A percentile compares a stretch with the other conserved stretches of the same genome.
phyloP scores from a whole-genome alignment of 2,329 filamentous ascomycete genomes.

The Verticillium nubilum region DNA sequence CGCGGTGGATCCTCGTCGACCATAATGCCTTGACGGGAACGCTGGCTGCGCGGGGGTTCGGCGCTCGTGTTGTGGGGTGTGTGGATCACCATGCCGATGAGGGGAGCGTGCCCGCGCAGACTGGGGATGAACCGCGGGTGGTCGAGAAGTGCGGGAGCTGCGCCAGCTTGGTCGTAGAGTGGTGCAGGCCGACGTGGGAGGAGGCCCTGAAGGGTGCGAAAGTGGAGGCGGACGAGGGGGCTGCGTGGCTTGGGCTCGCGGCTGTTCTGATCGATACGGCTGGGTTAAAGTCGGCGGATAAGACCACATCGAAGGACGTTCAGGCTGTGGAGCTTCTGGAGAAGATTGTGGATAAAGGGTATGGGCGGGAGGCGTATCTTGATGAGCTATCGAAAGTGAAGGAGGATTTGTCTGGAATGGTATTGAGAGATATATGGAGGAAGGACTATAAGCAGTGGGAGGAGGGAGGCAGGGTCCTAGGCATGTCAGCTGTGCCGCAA shows the following conservation, averaged over 20 bases:
- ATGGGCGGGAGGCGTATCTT: conserved; percentile 46
- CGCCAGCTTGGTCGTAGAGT: conserved; percentile 61
- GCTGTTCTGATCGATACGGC: conserved; percentile 70
- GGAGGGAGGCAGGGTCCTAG: conserved; percentile 50
- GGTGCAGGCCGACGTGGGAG: conserved; percentile 54
- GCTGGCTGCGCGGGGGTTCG: conserved; percentile 46
- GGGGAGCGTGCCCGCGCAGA: conserved; percentile 38
- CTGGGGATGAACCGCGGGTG: conserved; percentile 48
- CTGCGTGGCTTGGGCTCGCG: conserved; percentile 63
- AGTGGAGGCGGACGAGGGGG: conserved; percentile 42
- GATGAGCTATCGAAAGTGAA: conserved; percentile 58
- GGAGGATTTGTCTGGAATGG: conserved; percentile 56
- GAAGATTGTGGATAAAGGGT: conserved; percentile 27
- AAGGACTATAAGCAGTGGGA: conserved; percentile 85
- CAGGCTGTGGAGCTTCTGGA: conserved; percentile 55
- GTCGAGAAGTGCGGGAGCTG: conserved; percentile 68
- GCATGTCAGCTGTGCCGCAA: conserved; percentile 59
- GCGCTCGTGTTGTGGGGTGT: conserved; percentile 51
- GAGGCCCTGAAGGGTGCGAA: conserved; percentile 8
- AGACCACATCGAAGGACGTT: conserved; percentile 59
- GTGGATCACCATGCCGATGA: conserved; percentile 82
- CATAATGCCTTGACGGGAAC: conserved; percentile 68
- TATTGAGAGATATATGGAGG: conserved; percentile 61
- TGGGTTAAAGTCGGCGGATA: conserved; percentile 56
- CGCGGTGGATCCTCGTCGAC: conserved; percentile 71